Evolutionary conservation across 805 yeast genomes (phyloP), one percentile per base, ranked within the genome.

Genomic region (Metschnikowia peoriensis): DNA sequence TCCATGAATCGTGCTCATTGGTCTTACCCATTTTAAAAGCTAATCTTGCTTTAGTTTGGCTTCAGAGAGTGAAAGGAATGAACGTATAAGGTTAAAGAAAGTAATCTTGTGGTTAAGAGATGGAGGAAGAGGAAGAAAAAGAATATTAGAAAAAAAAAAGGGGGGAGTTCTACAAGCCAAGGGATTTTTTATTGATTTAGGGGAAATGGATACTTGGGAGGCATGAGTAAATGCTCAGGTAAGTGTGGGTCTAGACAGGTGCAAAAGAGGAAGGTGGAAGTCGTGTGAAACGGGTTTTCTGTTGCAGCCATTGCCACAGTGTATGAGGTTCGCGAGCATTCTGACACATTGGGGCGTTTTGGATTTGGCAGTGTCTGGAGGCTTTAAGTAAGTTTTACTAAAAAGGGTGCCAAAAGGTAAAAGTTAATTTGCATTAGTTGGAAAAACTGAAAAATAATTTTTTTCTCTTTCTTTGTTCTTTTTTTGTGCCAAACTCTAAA

Each of bases 1-100:
- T 53, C 59, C 59, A 55, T 17, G 49, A 43, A 17, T 38, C 47
- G 34, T 35, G 27, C 10, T 35, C 45, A 35, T 38, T 46, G 32
- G 28, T 12, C 35, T 42, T 48, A 1, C 38, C 43, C 51, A 48
- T 48, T 7, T 3, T 22, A 22, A 4, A 22, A 22, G 4, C 22
- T 34, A 32, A 32, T 9, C 6, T 32, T 32, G 35, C 6, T 32
- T 32, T 4, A 22, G 22, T 22, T 22, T 22, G 22, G 4, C 22
- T 22, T 2, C 4, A 22, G 22, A 4, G 22, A 22, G 22, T 22
- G 22, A 22, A 22, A 22, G 22, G 22, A 22, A 22, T 22, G 22
- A 22, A 22, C 4, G 22, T 22, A 22, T 22, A 22, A 22, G 22
- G 35, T 32, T 9, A 9, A 32, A 32, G 10, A 32, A 32, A 32